Base-by-base conservation (phyloP, 306 rosid genomes). In the Oemleria cerasiformis region DNA sequence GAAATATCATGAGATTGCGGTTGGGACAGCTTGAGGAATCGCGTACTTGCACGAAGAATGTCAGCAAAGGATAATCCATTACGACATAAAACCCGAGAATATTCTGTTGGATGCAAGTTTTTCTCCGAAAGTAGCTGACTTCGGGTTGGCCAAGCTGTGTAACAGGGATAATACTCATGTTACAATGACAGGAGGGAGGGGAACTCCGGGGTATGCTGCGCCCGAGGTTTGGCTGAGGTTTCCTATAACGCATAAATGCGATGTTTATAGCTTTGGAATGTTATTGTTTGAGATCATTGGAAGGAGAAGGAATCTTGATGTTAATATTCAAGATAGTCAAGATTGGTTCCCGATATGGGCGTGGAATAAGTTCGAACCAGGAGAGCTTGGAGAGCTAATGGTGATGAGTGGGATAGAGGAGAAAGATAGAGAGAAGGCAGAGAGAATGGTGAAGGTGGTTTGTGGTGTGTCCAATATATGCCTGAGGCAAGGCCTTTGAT, bases 1-100 rank as follows among this genome's bases (percentile, higher is more conserved):
- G 68, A 87, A 76, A 69, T 80, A 80, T 63, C 83, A 73, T 48
- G 86, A 85, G 45, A 82, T 84, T 60, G 84, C 82, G 0, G 36
- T 87, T 25, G 86, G 86, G 16, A 83, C 87, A 4, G 87, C 92
- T 0, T 68, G 64, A 65, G 87, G 83, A 8, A 77, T 84, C 5
- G 77, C 89, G 1, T 84, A 82, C 45, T 70, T 82, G 64, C 89
- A 82, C 20, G 89, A 85, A 70, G 78, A 61, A 59, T 77, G 92
- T 7, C 73, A 76, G 36, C 87, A 85, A 0, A 79, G 75, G 65
- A 87, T 87, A 71, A 55, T 87, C 62, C 89, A 85, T 42, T 87
- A 83, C 13, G 88, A 85, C 43, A 85, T 78, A 36, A 87, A 87
- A 16, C 92, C 89, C 2, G 89, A 48, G 61, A 87, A 85, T 21